Percentiles rank a stretch among this genome's conserved stretches.
Conservation (phyloP, 371 early-diverging fungal species). For the Apophysomyces ossiformis region DNA sequence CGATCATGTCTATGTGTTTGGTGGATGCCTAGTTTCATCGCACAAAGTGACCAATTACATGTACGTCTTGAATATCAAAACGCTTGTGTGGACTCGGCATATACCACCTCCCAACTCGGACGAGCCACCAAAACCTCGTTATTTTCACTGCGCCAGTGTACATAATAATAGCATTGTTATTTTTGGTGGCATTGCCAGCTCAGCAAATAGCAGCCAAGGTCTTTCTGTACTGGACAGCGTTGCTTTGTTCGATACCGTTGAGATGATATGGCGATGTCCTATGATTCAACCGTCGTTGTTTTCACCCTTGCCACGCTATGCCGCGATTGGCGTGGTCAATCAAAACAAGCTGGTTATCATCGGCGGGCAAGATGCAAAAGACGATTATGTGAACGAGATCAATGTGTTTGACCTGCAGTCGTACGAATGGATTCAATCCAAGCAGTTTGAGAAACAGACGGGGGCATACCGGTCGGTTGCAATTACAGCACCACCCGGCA, state of each 20-base stretch:
- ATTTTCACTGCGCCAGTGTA: conserved; percentile 78
- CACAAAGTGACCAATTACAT: conserved; percentile 77
- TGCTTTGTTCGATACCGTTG: conserved; percentile 65
- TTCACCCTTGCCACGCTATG: conserved; percentile 76
- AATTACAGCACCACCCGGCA: conserved; percentile 41
- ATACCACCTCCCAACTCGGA: conserved; percentile 49
- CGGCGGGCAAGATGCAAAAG: conserved; percentile 80
- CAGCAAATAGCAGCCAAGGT: conserved; percentile 29
- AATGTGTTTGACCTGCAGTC: conserved; percentile 73
- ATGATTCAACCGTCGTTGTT: conserved; percentile 51
- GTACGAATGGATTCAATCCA: conserved; percentile 66
- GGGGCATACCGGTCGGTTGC: conserved; percentile 80
- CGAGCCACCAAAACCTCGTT: conserved; percentile 63
- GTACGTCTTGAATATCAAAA: conserved; percentile 68
- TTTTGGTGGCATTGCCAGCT: conserved; percentile 63
- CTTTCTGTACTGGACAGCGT: conserved; percentile 71
- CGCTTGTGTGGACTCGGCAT: conserved; percentile 66
- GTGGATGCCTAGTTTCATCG: conserved; percentile 70
- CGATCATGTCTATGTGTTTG: conserved; percentile 75
- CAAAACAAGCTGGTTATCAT: conserved; percentile 66
- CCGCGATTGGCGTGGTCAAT: conserved; percentile 68
- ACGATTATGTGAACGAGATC: conserved; percentile 77
- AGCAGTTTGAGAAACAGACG: conserved; percentile 66
- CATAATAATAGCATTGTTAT: conserved; percentile 55
- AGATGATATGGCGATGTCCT: conserved; percentile 64